Base-by-base conservation (phyloP, 1,284 basidiomycete genomes). In the Marasmius fiardii region DNA sequence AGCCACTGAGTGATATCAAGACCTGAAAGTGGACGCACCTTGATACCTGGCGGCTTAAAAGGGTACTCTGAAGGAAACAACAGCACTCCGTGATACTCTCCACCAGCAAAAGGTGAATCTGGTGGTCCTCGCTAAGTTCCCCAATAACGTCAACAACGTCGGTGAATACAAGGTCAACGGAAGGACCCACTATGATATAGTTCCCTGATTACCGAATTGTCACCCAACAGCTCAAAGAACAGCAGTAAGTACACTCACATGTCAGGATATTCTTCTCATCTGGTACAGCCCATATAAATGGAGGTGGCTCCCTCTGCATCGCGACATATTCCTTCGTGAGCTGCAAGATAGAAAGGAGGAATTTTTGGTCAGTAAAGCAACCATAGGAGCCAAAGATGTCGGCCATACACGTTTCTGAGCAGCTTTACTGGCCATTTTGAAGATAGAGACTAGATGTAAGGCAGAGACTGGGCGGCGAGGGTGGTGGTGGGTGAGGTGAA, bases 231-330 rank as follows among this genome's bases (percentile, higher is more conserved):
- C 58, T 53, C 52, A 11, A 31, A 6, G 35, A 16, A 14, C 51
- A 51, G 43, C 33, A 43, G 35, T 39, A 52, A 34, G 58, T 4
- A 57, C 33, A 78, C 90, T 70, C 67, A 92, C 90, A 93, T 54
- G 79, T 90, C 45, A 97, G 73, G 61, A 97, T 95, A 71, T 98
- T 95, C 85, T 94, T 95, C 81, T 97, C 95, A 64, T 96, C 93
- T 26, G 95, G 95, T 43, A 83, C 82, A 43, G 94, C 94, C 87
- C 92, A 95, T 47, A 96, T 88, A 71, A 94, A 96, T 57, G 94
- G 94, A 2, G 95, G 95, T 24, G 95, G 92, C 59, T 93, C 90
- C 68, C 79, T 91, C 74, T 95, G 93, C 94, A 98, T 97, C 52
- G 83, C 76, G 67, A 93, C 83, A 72, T 90, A 95, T 80, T 98